phyloP scores from a whole-genome alignment of 805 yeast species.

The Scheffersomyces stipitis region DNA sequence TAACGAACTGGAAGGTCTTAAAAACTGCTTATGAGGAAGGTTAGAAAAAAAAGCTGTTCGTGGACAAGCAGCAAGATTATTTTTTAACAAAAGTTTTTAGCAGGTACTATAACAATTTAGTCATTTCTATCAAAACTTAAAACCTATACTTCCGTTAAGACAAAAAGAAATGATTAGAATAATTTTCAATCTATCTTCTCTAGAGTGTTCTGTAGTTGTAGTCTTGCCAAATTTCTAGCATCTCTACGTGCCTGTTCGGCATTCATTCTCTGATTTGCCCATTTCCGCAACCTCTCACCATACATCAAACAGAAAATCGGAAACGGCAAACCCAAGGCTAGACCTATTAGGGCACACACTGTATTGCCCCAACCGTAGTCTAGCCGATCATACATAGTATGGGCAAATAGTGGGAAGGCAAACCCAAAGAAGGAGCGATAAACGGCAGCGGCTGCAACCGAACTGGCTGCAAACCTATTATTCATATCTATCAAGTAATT shows the following conservation, averaged over 20 bases:
- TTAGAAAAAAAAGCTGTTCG: too few species aligned
- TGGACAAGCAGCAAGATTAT: too few species aligned
- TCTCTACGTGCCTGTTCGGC: constrained; percentile 22
- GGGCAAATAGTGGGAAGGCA: constrained; percentile 38
- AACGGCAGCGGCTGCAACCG: constrained; percentile 45
- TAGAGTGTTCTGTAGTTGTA: too few species aligned
- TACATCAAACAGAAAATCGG: constrained; percentile 35
- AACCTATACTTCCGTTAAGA: too few species aligned
- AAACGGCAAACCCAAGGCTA: constrained; percentile 37
- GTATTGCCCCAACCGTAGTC: constrained; percentile 44
- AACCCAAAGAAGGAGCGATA: constrained; percentile 40
- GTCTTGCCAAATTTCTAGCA: constrained; percentile 16
- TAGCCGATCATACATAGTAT: constrained; percentile 30
- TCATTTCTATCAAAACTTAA: too few species aligned
- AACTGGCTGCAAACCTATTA: constrained; percentile 35
- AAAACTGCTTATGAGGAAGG: too few species aligned
- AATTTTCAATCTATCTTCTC: too few species aligned
- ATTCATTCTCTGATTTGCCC: constrained; percentile 32
- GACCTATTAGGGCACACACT: constrained; percentile 34
- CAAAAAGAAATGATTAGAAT: too few species aligned
- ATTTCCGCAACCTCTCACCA: constrained; percentile 35
- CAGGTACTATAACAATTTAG: too few species aligned
- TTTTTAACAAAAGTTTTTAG: too few species aligned
- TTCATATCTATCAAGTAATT: constrained; percentile 41
- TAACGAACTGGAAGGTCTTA: too few species aligned